These are phyloP conservation scores for Tulasnella sp. DNA, from an alignment of 768 basidiomycete species.

Conservation along the genomic window DNA sequence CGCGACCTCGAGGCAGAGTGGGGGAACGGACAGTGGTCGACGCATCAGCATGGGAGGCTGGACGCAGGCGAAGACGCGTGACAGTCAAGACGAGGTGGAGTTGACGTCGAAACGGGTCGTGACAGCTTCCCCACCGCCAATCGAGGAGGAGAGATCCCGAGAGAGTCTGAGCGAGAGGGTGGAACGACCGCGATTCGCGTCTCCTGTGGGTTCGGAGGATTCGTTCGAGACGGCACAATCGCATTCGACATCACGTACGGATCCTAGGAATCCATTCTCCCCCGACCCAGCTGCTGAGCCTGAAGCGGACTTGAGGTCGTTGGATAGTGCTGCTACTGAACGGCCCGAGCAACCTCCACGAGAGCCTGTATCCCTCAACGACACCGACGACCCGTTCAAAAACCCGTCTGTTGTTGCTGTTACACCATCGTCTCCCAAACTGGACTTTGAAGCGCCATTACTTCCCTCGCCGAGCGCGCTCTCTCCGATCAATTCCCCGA, in stretches of 20 bases:
- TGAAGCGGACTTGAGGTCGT: not conserved
- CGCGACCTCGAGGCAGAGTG: not conserved
- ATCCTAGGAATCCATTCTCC: conserved; percentile 5
- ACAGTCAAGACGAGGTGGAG: conserved; percentile 4
- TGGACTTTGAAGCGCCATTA: not conserved
- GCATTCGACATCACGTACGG: not conserved
- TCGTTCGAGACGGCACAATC: not conserved
- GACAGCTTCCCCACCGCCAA: not conserved
- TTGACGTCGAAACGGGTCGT: not conserved
- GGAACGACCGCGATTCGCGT: not conserved
- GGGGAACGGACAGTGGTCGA: not conserved
- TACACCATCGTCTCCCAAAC: not conserved
- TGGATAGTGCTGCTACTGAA: not conserved
- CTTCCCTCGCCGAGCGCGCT: not conserved
- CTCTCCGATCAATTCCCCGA: conserved; percentile 1
- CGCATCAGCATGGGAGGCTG: not conserved
- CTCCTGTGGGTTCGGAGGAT: not conserved
- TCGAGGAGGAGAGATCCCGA: not conserved
- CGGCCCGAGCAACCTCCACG: no score
- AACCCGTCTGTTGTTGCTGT: not conserved
- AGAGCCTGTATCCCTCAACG: not conserved
- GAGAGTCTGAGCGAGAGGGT: not conserved
- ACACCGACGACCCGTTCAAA: conserved; percentile 2
- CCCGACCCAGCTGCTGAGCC: not conserved
- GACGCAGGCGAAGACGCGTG: conserved; percentile 3